A percentile compares a stretch with the other conserved stretches of the same genome.
Evolutionary conservation across 1,284 basidiomycete genomes (phyloP).

Genomic region (Melanopsichium pennsylvanicum): DNA sequence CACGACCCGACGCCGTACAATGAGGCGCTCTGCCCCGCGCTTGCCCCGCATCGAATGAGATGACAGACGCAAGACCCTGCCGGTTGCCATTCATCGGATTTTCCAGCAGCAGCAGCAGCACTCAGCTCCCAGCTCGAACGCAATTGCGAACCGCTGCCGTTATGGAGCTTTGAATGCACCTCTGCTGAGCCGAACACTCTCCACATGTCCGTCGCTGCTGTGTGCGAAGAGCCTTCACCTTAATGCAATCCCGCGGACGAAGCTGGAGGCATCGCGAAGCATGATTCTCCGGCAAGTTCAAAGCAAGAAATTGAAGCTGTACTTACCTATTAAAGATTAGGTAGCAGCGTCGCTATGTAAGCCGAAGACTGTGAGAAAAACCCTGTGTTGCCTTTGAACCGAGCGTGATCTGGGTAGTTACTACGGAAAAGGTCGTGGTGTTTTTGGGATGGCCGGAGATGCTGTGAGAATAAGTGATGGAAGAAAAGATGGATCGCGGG

Average conservation of each 20-base stretch:
- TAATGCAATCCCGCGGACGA: too few relatives aligned
- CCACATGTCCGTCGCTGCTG: slow-evolving; percentile 2
- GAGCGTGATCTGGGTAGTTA: too few relatives aligned
- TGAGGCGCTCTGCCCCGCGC: background rate
- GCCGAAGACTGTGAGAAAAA: too few relatives aligned
- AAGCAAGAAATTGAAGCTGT: background rate
- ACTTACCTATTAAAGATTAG: slow-evolving; percentile 14
- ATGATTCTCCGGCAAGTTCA: too few relatives aligned
- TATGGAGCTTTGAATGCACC: too few relatives aligned
- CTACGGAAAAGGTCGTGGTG: background rate
- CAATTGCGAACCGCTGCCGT: slow-evolving; percentile 1
- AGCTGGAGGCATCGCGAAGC: too few relatives aligned
- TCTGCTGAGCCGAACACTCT: background rate
- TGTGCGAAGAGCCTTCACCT: too few relatives aligned
- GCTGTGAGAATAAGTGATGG: slow-evolving; percentile 1
- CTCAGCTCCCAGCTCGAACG: too few relatives aligned
- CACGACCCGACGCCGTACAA: slow-evolving; percentile 4
- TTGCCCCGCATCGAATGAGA: slow-evolving; percentile 12
- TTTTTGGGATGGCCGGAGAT: background rate
- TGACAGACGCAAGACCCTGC: slow-evolving; percentile 5
- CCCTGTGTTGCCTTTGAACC: too few relatives aligned
- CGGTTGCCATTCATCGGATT: slow-evolving; percentile 4
- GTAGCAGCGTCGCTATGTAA: background rate
- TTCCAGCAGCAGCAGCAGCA: too few relatives aligned
- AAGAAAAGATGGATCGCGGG: background rate